Base-by-base conservation (phyloP, 768 basidiomycete genomes). In the Amylocystis lapponica region DNA sequence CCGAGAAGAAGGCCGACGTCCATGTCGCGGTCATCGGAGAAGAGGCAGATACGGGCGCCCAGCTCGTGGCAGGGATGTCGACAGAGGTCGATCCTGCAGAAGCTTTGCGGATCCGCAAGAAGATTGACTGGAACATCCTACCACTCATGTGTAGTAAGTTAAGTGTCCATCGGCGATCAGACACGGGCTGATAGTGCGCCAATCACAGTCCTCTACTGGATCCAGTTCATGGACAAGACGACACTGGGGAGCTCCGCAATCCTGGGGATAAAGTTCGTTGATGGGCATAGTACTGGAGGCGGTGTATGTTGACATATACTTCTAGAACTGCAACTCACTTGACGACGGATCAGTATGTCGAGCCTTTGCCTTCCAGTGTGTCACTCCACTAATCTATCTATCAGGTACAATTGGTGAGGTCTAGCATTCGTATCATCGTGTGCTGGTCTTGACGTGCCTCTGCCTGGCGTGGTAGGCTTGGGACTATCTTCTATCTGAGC, bases 171-270 rank as follows among this genome's bases (percentile, higher is more conserved):
- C 44, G n/a, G n/a, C 11, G 2, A 5, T 39, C 26, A 32, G 9
- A 14, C 3, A 27, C 2, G 19, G 35, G 3, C 34, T 34, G 1
- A 23, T 14, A 20, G 8, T 16, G 23, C 26, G 36, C 49, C 52
- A 48, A 50, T 34, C 17, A 1, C 26, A 51, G 58, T 45, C 9
- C 51, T 46, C 3, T 43, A 50, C 46, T 79, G 83, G 74, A 71
- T 86, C n/a, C 83, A 86, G 55, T 85, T 79, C 47, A 85, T 85
- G 79, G 84, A 86, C 49, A 85, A 85, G 62, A 80, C 78, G 0
- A 86, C 83, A 0, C 65, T 86, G 3, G 83, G 81, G 1, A 76
- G 71, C 45, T 55, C 81, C 1, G 76, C 84, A 2, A 83, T 86
- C 48, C 69, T 87, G 33, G 85, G 85, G 1, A 86, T 86, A 53